Conservation (phyloP, 2,329 filamentous ascomycete genomes). For the Aspergillus sp. region DNA sequence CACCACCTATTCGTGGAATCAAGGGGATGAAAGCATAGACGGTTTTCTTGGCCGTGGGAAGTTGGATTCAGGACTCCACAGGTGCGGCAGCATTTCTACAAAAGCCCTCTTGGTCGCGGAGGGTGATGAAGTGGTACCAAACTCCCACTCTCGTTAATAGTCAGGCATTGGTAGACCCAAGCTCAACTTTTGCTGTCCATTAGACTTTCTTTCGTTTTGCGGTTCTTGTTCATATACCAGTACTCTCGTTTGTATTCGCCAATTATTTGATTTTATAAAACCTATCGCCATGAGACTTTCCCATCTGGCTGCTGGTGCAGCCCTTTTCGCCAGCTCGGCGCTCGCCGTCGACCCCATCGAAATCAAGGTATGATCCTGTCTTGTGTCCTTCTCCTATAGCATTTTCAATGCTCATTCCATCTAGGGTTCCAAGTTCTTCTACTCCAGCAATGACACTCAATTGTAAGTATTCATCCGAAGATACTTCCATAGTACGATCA, state of each 20-base stretch:
- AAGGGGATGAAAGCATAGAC: background rate
- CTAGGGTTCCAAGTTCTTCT: constrained; percentile 79
- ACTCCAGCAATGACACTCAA: constrained; percentile 72
- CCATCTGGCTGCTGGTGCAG: constrained; percentile 22
- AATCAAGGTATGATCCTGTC: constrained; percentile 46
- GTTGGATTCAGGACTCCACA: background rate
- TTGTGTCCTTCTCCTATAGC: background rate
- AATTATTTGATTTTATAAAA: background rate
- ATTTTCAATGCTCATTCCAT: constrained; percentile 32
- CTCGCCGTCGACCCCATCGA: constrained; percentile 57
- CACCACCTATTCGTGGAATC: background rate
- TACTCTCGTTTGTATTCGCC: background rate
- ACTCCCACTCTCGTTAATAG: background rate
- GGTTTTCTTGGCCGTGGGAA: background rate
- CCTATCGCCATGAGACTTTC: background rate
- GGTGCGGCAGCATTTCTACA: background rate
- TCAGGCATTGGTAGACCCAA: background rate
- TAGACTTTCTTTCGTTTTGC: background rate
- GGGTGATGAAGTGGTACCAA: background rate
- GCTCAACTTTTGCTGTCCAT: background rate
- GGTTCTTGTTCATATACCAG: background rate
- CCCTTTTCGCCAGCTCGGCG: constrained; percentile 47
- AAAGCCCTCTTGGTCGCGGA: background rate
- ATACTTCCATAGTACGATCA: background rate
- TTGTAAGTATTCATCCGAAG: constrained; percentile 43